phyloP scores from a whole-genome alignment of 1,284 basidiomycete genomes.

The Boletus sp. region DNA sequence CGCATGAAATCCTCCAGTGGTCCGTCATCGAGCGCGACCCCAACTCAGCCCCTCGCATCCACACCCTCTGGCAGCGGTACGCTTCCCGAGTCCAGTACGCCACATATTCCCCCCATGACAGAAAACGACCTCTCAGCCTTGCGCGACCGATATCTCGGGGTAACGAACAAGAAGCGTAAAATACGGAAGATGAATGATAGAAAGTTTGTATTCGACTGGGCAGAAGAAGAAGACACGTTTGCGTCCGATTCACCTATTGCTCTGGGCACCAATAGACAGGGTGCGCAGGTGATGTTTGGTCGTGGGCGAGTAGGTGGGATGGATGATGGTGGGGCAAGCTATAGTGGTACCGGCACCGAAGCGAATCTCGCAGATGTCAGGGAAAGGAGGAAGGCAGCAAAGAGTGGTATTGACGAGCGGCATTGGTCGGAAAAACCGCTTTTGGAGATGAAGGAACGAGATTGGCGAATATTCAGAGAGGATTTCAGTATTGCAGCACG shows the following conservation, averaged over 20 bases:
- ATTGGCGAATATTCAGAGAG: conserved; percentile 99
- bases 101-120: conserved; percentile 69
- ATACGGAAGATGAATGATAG: conserved; percentile 91
- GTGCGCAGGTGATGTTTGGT: conserved; percentile 84
- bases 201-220: conserved; percentile 99
- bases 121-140: conserved; percentile 73
- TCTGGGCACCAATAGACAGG: conserved; percentile 64
- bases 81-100: conserved; percentile 35
- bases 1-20: conserved; percentile 42
- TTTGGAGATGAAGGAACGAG: conserved; percentile 92
- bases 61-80: conserved; percentile 33
- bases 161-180: conserved; percentile 88
- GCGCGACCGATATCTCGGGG: conserved; percentile 86
- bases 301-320: conserved; percentile 80
- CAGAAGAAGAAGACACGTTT: conserved; percentile 88
- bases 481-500: conserved; percentile 95
- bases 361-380: conserved; percentile 71
- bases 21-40: conserved; percentile 30
- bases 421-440: conserved; percentile 98
- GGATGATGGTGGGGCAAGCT: conserved; percentile 59
- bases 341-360: conserved; percentile 33
- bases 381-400: conserved; percentile 78
- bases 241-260: conserved; percentile 61
- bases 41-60: conserved; percentile 38
- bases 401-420: conserved; percentile 81